These are phyloP conservation scores for Fistulinella prunicolor DNA, from an alignment of 768 basidiomycete genomes.

Conservation along the genomic window DNA sequence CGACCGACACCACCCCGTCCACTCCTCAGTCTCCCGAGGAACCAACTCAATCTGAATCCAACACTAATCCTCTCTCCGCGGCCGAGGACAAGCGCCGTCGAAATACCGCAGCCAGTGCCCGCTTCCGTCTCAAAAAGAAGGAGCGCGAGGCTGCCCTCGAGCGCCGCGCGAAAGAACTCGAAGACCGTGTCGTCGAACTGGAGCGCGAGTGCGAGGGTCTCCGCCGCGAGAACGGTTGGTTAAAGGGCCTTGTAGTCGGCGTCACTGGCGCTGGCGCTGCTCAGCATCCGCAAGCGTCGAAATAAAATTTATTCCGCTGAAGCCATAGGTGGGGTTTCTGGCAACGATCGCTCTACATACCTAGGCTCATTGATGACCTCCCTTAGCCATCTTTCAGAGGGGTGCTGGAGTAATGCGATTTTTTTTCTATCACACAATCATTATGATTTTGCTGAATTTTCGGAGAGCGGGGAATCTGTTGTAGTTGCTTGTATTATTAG, in stretches of 20 bases:
- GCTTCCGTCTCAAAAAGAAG: conserved; percentile 95
- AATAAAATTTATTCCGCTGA: conserved; percentile 10
- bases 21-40: conserved; percentile 30
- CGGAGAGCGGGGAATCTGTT: background rate
- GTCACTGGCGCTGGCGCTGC: conserved; percentile 67
- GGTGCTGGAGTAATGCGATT: background rate
- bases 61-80: conserved; percentile 39
- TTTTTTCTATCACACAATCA: background rate
- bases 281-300: conserved; percentile 26
- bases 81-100: conserved; percentile 90
- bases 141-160: conserved; percentile 90
- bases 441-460: background rate
- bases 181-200: conserved; percentile 71
- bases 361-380: background rate
- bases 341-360: background rate
- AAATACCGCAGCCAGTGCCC: conserved; percentile 90
- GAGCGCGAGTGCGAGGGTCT: conserved; percentile 91
- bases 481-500: conserved; percentile 18
- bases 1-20: conserved; percentile 29
- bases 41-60: conserved; percentile 11
- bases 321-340: conserved; percentile 2
- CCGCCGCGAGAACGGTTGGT: conserved; percentile 87
- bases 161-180: conserved; percentile 79
- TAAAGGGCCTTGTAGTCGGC: conserved; percentile 86
- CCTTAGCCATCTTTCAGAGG: background rate